Conservation (phyloP, 2,329 filamentous ascomycete genomes). For the Penicillium expansum region DNA sequence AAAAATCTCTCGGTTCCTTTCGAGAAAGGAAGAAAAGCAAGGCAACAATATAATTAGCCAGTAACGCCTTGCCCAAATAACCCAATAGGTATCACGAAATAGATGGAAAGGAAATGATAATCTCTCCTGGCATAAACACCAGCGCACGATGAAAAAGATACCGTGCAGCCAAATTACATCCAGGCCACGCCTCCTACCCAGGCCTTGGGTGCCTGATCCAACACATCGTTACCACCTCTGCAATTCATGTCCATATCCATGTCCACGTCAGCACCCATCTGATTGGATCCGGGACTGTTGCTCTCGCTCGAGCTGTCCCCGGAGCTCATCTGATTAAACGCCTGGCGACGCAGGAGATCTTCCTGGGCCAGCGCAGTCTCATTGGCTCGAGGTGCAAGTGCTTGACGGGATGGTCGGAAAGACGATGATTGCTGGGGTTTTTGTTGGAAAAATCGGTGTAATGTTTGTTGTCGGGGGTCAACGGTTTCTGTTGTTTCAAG, state of each 20-base stretch:
- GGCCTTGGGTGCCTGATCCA: constrained; percentile 19
- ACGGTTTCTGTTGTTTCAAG: constrained; percentile 27
- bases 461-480: constrained; percentile 42
- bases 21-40: background rate
- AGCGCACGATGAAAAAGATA: constrained; percentile 2
- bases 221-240: constrained; percentile 16
- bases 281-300: constrained; percentile 22
- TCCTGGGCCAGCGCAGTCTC: constrained; percentile 17
- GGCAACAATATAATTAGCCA: background rate
- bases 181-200: constrained; percentile 33
- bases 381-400: constrained; percentile 25
- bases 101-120: background rate
- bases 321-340: constrained; percentile 17
- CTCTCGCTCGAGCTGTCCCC: constrained; percentile 21
- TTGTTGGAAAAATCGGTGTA: constrained; percentile 41
- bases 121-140: constrained; percentile 8
- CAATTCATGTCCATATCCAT: constrained; percentile 32
- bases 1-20: background rate
- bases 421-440: constrained; percentile 17
- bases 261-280: constrained; percentile 28
- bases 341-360: constrained; percentile 19
- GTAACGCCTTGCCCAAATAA: background rate
- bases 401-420: constrained; percentile 20
- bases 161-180: constrained; percentile 24
- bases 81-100: background rate